Evolutionary conservation across 2,329 filamentous ascomycete genomes (phyloP).

Genomic region (Orbilia quercus): DNA sequence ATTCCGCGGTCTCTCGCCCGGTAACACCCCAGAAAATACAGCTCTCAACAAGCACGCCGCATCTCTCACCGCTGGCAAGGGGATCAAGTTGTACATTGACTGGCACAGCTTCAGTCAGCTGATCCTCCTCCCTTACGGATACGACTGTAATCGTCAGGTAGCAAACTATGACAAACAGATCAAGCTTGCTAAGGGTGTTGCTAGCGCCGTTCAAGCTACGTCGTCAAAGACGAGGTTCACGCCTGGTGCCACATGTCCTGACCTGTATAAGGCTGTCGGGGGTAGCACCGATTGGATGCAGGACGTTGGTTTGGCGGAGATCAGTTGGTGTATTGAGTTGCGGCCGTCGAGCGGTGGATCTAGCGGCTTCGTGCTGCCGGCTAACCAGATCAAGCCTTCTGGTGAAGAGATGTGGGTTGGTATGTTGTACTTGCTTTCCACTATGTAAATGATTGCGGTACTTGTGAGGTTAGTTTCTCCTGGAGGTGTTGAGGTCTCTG

Average conservation of each 20-base stretch:
- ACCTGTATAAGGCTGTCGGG: constrained; percentile 72
- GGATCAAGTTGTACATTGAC: constrained; percentile 70
- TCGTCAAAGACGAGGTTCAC: constrained; percentile 65
- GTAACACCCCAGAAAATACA: constrained; percentile 68
- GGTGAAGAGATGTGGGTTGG: constrained; percentile 67
- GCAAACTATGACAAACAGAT: constrained; percentile 42
- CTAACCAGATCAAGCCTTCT: constrained; percentile 66
- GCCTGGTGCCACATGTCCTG: constrained; percentile 69
- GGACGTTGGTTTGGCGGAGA: constrained; percentile 62
- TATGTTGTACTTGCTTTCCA: constrained; percentile 49
- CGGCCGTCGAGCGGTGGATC: constrained; percentile 66
- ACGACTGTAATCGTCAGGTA: constrained; percentile 42
- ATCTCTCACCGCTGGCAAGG: constrained; percentile 61
- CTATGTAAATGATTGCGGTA: constrained; percentile 11
- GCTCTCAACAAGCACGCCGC: constrained; percentile 67
- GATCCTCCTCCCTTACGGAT: constrained; percentile 49
- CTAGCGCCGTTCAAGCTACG: constrained; percentile 16
- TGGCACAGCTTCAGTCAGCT: constrained; percentile 74
- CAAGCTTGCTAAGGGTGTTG: constrained; percentile 23
- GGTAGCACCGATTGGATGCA: constrained; percentile 65
- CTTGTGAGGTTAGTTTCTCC: not conserved
- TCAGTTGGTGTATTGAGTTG: constrained; percentile 63
- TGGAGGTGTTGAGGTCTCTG: not conserved
- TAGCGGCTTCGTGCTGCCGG: constrained; percentile 66
- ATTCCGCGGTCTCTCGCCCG: constrained; percentile 64